Conservation (phyloP, 495 filamentous ascomycete species). For the Clohesyomyces aquaticus region DNA sequence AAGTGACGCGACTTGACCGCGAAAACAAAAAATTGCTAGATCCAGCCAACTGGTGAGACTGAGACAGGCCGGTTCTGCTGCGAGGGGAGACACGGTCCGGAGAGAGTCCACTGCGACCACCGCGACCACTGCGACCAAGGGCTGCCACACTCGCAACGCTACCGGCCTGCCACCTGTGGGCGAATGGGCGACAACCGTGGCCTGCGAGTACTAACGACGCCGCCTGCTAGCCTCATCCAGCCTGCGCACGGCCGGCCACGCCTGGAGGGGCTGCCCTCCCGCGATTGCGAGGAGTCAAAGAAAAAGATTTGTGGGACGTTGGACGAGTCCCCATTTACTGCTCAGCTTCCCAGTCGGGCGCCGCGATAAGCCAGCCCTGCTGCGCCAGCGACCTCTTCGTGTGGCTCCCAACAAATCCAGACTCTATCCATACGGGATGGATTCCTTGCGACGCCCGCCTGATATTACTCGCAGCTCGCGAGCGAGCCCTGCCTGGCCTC, state of each 20-base stretch:
- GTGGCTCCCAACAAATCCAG: background rate
- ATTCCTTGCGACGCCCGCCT: no score
- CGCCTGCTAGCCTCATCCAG: slow-evolving; percentile 3
- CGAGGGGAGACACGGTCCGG: slow-evolving; percentile 10
- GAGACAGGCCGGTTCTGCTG: no score
- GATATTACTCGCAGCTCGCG: slow-evolving; percentile 1
- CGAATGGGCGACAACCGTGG: slow-evolving; percentile 21
- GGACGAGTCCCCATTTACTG: background rate
- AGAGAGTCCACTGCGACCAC: no score
- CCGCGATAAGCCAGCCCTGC: slow-evolving; percentile 4
- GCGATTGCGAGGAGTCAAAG: background rate
- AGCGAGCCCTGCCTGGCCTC: no score
- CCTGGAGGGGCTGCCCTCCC: no score
- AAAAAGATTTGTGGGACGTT: slow-evolving; percentile 3
- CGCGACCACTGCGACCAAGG: background rate
- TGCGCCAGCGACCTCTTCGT: background rate
- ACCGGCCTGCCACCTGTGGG: background rate
- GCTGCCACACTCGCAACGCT: background rate
- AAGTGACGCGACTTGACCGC: slow-evolving; percentile 27
- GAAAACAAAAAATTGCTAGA: slow-evolving; percentile 7
- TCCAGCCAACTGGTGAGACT: no score
- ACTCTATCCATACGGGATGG: no score
- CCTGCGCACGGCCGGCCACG: background rate
- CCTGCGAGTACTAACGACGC: slow-evolving; percentile 22
- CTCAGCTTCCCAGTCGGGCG: slow-evolving; percentile 3